A percentile compares a stretch with the other conserved stretches of the same genome.
phyloP scores from a whole-genome alignment of 2,329 filamentous ascomycete genomes.

The Cladobotryum protrusum region DNA sequence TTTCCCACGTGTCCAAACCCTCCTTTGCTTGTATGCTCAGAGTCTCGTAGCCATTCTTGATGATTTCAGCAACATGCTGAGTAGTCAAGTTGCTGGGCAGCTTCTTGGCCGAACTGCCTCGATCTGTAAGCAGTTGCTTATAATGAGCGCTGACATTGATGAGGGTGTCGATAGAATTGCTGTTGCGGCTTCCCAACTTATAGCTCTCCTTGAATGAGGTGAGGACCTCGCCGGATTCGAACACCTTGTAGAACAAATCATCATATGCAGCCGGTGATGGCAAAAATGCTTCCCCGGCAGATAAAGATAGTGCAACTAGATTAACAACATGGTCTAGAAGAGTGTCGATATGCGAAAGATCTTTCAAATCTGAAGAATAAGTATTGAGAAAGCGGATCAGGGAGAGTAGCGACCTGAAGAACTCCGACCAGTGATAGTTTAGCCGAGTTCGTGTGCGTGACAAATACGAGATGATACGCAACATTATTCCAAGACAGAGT shows the following conservation, averaged over 20 bases:
- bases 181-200: slow-evolving; percentile 47
- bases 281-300: slow-evolving; percentile 82
- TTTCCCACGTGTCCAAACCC: slow-evolving; percentile 78
- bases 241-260: slow-evolving; percentile 96
- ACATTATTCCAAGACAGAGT: slow-evolving; percentile 71
- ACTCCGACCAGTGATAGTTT: slow-evolving; percentile 87
- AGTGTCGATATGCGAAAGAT: slow-evolving; percentile 60
- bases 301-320: slow-evolving; percentile 75
- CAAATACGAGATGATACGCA: slow-evolving; percentile 78
- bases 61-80: slow-evolving; percentile 78
- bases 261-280: slow-evolving; percentile 85
- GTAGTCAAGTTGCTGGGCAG: slow-evolving; percentile 68
- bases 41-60: slow-evolving; percentile 95
- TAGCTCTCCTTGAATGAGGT: slow-evolving; percentile 78
- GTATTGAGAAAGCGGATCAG: slow-evolving; percentile 86
- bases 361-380: slow-evolving; percentile 72
- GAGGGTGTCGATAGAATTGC: slow-evolving; percentile 75
- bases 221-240: slow-evolving; percentile 81
- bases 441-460: slow-evolving; percentile 76
- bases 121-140: slow-evolving; percentile 67
- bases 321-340: slow-evolving; percentile 76
- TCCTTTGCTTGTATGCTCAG: slow-evolving; percentile 85
- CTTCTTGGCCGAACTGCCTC: slow-evolving; percentile 32
- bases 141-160: slow-evolving; percentile 82
- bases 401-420: slow-evolving; percentile 83